Evolutionary conservation across 2,329 filamentous ascomycete species (phyloP).

Genomic region (Aspergillus flavus): DNA sequence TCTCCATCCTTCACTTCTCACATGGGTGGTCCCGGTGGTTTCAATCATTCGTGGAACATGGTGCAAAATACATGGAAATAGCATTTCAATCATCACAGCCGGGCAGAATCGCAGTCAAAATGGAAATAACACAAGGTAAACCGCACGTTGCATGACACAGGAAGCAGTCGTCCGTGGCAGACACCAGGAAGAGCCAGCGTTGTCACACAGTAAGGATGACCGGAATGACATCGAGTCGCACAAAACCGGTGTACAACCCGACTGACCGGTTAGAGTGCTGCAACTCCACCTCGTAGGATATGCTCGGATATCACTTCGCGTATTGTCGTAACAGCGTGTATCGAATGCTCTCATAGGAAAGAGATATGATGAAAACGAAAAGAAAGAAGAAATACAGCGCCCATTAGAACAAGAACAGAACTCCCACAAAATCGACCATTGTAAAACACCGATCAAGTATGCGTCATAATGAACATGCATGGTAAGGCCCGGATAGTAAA

Average conservation of each 20-base stretch:
- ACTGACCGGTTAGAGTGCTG: slow-evolving; percentile 9
- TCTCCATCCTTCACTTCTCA: not conserved
- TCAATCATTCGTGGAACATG: not conserved
- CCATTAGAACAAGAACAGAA: not conserved
- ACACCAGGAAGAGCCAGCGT: not conserved
- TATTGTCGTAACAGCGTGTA: slow-evolving; percentile 1
- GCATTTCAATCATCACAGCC: not conserved
- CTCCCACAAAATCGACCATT: not conserved
- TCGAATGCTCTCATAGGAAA: not conserved
- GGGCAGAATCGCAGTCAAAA: not conserved
- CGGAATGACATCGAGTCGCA: slow-evolving; percentile 5
- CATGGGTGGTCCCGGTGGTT: not conserved
- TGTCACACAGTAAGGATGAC: slow-evolving; percentile 2
- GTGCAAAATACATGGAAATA: not conserved
- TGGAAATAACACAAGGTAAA: not conserved
- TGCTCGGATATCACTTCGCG: not conserved
- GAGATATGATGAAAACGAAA: not conserved
- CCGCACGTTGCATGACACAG: not conserved
- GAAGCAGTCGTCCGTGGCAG: not conserved
- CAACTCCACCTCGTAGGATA: slow-evolving; percentile 8
- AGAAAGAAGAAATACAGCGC: not conserved
- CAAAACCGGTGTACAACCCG: slow-evolving; percentile 12
- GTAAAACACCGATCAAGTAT: not conserved
- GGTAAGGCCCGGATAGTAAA: slow-evolving; percentile 2
- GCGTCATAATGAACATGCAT: slow-evolving; percentile 2